phyloP scores from a whole-genome alignment of 805 yeast genomes.

The Saccharomycopsis fodiens region DNA sequence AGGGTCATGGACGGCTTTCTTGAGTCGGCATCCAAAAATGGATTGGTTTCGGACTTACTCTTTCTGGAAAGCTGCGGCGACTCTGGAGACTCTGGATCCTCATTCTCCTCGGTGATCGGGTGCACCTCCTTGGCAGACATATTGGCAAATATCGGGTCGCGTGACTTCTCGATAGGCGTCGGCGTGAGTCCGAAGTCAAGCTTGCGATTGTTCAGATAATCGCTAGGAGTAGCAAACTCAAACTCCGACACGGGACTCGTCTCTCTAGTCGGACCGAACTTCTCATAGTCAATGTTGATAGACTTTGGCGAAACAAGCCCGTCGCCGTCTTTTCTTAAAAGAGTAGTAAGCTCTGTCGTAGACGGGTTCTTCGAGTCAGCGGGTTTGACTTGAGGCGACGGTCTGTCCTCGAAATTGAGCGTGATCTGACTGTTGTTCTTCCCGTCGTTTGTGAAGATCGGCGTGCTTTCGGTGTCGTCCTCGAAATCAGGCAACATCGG shows the following conservation, averaged over 20 bases:
- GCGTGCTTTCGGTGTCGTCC: constrained; percentile 18
- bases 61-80: not conserved
- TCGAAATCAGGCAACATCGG: constrained; percentile 18
- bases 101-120: constrained; percentile 8
- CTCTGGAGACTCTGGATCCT: not conserved
- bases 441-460: constrained; percentile 12
- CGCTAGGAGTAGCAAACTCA: constrained; percentile 12
- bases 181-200: constrained; percentile 13
- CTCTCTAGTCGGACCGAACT: constrained; percentile 11
- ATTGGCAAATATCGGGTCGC: constrained; percentile 20
- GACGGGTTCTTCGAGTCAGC: not conserved
- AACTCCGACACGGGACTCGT: constrained; percentile 10
- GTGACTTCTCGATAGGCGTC: constrained; percentile 20
- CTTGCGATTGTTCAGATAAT: constrained; percentile 7
- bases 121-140: constrained; percentile 4
- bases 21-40: not conserved
- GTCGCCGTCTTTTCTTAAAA: constrained; percentile 13
- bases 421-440: constrained; percentile 18
- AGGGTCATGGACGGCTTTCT: not conserved
- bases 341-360: constrained; percentile 10
- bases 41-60: not conserved
- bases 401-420: constrained; percentile 13
- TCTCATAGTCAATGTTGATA: constrained; percentile 14
- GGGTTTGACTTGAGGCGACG: not conserved
- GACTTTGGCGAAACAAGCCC: constrained; percentile 8